Base-by-base conservation (phyloP, 768 basidiomycete genomes). In the Stropharia rugosoannulata region DNA sequence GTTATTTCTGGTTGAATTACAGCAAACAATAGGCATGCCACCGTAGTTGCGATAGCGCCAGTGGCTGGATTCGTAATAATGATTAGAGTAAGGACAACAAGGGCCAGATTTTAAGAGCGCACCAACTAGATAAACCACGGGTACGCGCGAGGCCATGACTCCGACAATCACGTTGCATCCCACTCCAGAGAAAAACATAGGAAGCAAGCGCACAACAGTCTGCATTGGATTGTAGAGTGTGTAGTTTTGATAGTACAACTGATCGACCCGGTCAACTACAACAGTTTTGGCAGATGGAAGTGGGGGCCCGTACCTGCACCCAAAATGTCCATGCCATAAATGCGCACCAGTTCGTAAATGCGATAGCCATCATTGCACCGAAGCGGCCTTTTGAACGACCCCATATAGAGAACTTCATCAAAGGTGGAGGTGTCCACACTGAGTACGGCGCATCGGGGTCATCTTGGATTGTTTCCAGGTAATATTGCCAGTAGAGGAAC, bases 181-280 rank as follows among this genome's bases (percentile, higher is more conserved):
- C 5, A 83, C 54, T 4, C 91, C 90, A 15, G 79, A 79, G 15
- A 91, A 63, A 29, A 82, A 80, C 86, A 89, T 89, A 0, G 90
- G 90, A 1, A 91, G 55, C 48, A 92, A 70, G 2, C 88, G 81
- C 18, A 88, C 58, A 67, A 89, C 87, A 0, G 86, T 81, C 11
- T 74, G 70, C 13, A 93, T 70, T 0, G 89, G 84, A 0, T 69
- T 75, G 4, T 84, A 75, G 0, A 70, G 62, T 12, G 76, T 59
- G 64, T 85, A 93, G 45, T 82, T 76, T 62, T 93, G 89, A 65
- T 90, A 93, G 64, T 84, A 91, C 5, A 91, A 64, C 83, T 90
- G 54, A 9, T 19, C 22, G 5, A 6, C 25, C 25, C 19, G 27
- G 25, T 51, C 19, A 51, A 27, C 13, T 15, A 15, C 2, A n/a